Evolutionary conservation across 2,329 filamentous ascomycete genomes (phyloP).

Genomic region (Alternaria gaisen): DNA sequence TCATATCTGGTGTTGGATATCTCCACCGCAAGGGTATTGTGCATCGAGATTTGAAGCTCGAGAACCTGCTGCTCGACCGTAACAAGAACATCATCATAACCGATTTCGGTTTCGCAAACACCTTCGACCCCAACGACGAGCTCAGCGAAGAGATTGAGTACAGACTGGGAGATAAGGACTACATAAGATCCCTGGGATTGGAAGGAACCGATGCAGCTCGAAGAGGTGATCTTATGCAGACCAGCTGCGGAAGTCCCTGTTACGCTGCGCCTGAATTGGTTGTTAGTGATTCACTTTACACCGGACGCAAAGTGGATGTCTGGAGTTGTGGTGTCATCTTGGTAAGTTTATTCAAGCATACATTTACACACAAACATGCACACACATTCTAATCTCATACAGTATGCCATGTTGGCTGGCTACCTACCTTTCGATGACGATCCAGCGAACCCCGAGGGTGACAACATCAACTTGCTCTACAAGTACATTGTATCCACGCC

Average conservation of each 20-base stretch:
- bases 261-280: constrained; percentile 97
- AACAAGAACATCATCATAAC: constrained; percentile 99
- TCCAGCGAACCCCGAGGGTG: constrained; percentile 95
- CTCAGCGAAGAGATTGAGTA: constrained; percentile 89
- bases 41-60: constrained; percentile 93
- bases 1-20: constrained; percentile 96
- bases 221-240: constrained; percentile 97
- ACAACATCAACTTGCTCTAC: constrained; percentile 98
- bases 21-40: constrained; percentile 99
- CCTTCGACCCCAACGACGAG: constrained; percentile 89
- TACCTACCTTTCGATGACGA: constrained; percentile 99
- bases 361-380: background rate
- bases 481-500: constrained; percentile 99
- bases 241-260: constrained; percentile 96
- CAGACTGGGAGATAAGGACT: constrained; percentile 85
- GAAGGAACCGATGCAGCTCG: constrained; percentile 81
- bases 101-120: constrained; percentile 98
- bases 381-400: constrained; percentile 23
- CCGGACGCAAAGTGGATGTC: constrained; percentile 95
- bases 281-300: constrained; percentile 96
- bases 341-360: constrained; percentile 65
- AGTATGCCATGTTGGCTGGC: constrained; percentile 99
- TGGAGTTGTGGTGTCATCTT: constrained; percentile 99
- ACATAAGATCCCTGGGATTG: constrained; percentile 84
- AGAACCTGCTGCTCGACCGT: constrained; percentile 92